Evolutionary conservation across 371 early-diverging fungal species (phyloP).

Genomic region (Funneliformis caledonium): DNA sequence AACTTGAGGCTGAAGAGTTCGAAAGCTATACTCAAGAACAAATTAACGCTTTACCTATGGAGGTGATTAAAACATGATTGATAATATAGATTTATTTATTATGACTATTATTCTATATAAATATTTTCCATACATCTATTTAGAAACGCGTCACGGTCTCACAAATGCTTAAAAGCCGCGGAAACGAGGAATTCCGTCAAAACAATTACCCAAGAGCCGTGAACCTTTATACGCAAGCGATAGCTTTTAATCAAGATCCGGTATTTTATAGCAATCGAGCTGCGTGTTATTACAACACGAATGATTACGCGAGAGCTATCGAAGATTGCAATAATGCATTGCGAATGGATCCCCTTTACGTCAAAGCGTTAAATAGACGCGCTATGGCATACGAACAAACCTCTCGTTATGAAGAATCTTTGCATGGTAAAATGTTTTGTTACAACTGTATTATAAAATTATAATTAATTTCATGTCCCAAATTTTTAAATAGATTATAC

Average conservation of each 20-base stretch:
- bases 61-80: conserved; percentile 12
- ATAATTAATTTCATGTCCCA: neutral
- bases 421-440: conserved; percentile 63
- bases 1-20: conserved; percentile 23
- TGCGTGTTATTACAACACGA: conserved; percentile 83
- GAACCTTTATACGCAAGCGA: conserved; percentile 85
- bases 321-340: conserved; percentile 77
- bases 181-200: conserved; percentile 85
- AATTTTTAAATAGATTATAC: conserved; percentile 72
- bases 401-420: conserved; percentile 70
- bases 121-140: neutral
- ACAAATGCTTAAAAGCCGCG: conserved; percentile 78
- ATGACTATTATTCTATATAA: neutral
- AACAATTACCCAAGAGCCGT: conserved; percentile 87
- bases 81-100: neutral
- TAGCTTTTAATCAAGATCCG: conserved; percentile 75
- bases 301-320: conserved; percentile 73
- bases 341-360: conserved; percentile 76
- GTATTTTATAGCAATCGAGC: conserved; percentile 95
- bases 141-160: conserved; percentile 72
- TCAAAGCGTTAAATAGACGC: conserved; percentile 87
- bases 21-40: conserved; percentile 19
- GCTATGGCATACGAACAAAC: conserved; percentile 82
- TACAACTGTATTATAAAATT: neutral
- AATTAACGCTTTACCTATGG: conserved; percentile 32